Base-by-base conservation (phyloP, 2,329 filamentous ascomycete species). In the Beauveria pseudobassiana region DNA sequence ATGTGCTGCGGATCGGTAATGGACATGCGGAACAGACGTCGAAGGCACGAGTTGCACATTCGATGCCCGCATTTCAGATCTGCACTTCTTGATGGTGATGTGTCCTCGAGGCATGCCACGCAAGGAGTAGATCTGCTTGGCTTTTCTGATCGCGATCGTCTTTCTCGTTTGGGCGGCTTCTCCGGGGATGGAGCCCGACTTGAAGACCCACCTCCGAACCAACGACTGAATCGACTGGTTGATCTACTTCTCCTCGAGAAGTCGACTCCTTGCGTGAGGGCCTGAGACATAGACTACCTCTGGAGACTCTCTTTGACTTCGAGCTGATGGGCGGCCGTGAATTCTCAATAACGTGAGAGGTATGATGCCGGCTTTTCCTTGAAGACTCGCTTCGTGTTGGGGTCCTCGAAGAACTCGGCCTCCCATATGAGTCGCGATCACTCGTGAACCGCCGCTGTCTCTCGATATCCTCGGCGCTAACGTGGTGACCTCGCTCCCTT, bases 31-130 rank as follows among this genome's bases (percentile, higher is more conserved):
- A 96, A 96, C 62, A 85, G 82, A 55, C 86, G 84, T 72, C 86
- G 88, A 46, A 96, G 78, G 72, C 92, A 96, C 8, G 80, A 72
- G 65, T 89, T 81, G 73, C 92, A 96, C 88, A 93, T 92, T 64
- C 86, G 84, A 73, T 96, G 91, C 3, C 86, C 86, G 71, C 92
- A 96, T 66, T 84, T 82, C 42, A 96, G 82, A 71, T 87, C 89
- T 43, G 86, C 86, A 40, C 87, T 83, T 72, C 85, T 86, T 63
- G 79, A 79, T 10, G 81, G 69, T 1, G 86, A 84, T 2, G 89
- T 76, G 64, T 90, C 86, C 65, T 90, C 87, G 69, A 87, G 76
- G 70, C 91, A 96, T 26, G 83, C 84, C 53, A 91, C 77, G 68
- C 91, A 96, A 68, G 88, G 82, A 50, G 88, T 81, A 63, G 87